Evolutionary conservation across 768 basidiomycete species (phyloP).

Genomic region (Russula sp.): DNA sequence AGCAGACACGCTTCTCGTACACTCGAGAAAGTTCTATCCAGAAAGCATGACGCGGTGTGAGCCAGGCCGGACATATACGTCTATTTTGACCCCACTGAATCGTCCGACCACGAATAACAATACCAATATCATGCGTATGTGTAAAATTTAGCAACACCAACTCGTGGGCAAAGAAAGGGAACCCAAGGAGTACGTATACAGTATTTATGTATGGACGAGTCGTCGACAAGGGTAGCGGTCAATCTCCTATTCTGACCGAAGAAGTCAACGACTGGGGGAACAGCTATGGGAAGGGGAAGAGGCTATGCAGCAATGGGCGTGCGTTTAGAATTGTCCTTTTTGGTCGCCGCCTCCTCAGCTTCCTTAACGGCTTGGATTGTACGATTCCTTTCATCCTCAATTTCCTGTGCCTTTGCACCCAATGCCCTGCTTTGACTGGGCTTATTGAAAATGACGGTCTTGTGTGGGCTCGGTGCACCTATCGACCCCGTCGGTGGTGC

Average conservation of each 20-base stretch:
- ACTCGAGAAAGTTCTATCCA: background rate
- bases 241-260: background rate
- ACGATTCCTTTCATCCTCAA: slow-evolving; percentile 56
- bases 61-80: slow-evolving; percentile 3
- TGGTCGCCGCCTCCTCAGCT: slow-evolving; percentile 51
- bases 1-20: background rate
- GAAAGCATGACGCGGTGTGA: background rate
- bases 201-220: slow-evolving; percentile 21
- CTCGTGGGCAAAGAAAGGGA: slow-evolving; percentile 22
- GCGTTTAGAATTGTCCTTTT: slow-evolving; percentile 50
- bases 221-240: background rate
- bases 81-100: slow-evolving; percentile 5
- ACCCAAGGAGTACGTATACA: slow-evolving; percentile 65
- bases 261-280: background rate
- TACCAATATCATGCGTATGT: slow-evolving; percentile 8
- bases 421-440: slow-evolving; percentile 29
- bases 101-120: background rate
- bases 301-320: slow-evolving; percentile 28
- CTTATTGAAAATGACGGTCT: slow-evolving; percentile 66
- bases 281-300: background rate
- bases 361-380: slow-evolving; percentile 61
- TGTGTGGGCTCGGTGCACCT: slow-evolving; percentile 55
- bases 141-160: slow-evolving; percentile 4
- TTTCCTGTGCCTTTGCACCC: slow-evolving; percentile 50
- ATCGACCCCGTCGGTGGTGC: slow-evolving; percentile 63